phyloP scores from a whole-genome alignment of 202 grass and related monocot species.

The Carex arenaria region DNA sequence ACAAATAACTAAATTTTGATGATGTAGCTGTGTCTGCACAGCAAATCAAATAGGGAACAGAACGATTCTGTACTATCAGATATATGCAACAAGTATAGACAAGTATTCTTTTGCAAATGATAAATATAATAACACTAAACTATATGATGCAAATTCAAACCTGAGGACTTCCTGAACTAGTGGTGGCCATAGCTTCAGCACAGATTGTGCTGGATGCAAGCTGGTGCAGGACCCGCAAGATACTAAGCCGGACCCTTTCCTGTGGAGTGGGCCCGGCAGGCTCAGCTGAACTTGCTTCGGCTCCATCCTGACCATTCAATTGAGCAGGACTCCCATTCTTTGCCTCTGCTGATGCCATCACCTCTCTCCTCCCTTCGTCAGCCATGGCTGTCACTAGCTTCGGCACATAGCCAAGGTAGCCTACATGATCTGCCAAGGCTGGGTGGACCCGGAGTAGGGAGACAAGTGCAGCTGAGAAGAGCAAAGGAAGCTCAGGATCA shows the following conservation, averaged over 20 bases:
- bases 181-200: conserved; percentile 98
- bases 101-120: conserved; percentile 16
- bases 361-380: conserved; percentile 84
- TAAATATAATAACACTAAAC: not conserved
- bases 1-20: not conserved
- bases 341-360: conserved; percentile 68
- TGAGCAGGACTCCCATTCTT: conserved; percentile 37
- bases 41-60: conserved; percentile 7
- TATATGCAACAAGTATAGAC: conserved; percentile 17
- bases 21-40: not conserved
- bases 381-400: conserved; percentile 96
- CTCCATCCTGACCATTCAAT: conserved; percentile 36
- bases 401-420: conserved; percentile 98
- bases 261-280: conserved; percentile 56
- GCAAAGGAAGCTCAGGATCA: conserved; percentile 90
- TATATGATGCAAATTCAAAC: conserved; percentile 31
- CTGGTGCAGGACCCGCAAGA: conserved; percentile 91
- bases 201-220: conserved; percentile 95
- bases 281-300: conserved; percentile 32
- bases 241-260: conserved; percentile 94
- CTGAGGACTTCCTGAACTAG: conserved; percentile 98
- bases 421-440: conserved; percentile 95
- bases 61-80: not conserved
- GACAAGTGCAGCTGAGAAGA: conserved; percentile 91
- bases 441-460: conserved; percentile 96